Evolutionary conservation across 2,329 filamentous ascomycete genomes (phyloP), one percentile per base, ranked within the genome.

Genomic region (Esteya vermicola): DNA sequence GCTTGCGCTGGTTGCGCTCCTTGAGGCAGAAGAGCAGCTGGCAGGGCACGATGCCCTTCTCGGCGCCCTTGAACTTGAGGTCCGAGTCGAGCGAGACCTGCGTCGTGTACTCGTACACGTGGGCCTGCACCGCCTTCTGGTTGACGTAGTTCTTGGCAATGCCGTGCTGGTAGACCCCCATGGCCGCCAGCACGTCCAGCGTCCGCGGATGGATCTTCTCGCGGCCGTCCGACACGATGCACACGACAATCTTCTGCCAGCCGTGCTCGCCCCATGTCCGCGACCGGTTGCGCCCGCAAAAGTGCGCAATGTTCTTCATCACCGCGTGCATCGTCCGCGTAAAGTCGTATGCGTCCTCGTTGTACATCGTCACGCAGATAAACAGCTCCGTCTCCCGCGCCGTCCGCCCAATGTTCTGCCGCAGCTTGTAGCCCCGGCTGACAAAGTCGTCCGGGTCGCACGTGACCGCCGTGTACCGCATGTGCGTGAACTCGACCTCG

Each of bases 111-210:
- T 98, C 91, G 64, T 98, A 98, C 13, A 98, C 85, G 62, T 98
- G 91, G 1, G 88, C 89, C 48, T 88, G 89, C 35, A 98, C 91
- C 45, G 93, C 85, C 51, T 85, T 84, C 54, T 91, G 81, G 62
- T 98, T 98, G 68, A 98, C 91, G 56, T 83, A 78, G 59, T 98
- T 98, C 71, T 98, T 98, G 43, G 91, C 91, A 53, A 98, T 96
- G 23, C 93, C 91, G 55, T 94, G 84, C 60, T 98, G 91, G 60
- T 98, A 98, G 40, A 95, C 86, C 45, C 91, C 91, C 77, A 98
- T 91, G 25, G 91, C 91, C 10, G 93, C 91, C 45, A 98, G 65
- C 6, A 86, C 91, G 56, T 98, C 93, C 1, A 98, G 72, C 0
- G 91, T 96, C 42, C 91, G 74, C 12, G 86, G 85, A 56, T 98